Evolutionary conservation across 768 basidiomycete species (phyloP).

Genomic region (Phaffia tasmanica): DNA sequence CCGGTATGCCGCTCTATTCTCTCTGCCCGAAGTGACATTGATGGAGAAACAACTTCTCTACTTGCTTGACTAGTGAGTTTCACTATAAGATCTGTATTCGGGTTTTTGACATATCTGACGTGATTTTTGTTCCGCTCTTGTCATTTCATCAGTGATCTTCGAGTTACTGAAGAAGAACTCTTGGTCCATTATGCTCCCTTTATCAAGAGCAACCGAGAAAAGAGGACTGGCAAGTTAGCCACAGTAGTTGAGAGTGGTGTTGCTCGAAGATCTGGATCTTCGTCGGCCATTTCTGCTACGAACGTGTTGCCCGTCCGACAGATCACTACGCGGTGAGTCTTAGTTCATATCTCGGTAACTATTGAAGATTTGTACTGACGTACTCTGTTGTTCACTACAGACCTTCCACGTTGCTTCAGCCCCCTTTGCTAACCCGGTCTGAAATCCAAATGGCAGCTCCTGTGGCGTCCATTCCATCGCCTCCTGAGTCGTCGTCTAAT

Average conservation of each 20-base stretch:
- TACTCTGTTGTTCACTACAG: background rate
- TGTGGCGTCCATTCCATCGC: conserved; percentile 6
- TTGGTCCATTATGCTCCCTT: conserved; percentile 50
- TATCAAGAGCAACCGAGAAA: conserved; percentile 34
- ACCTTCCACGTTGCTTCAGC: conserved; percentile 8
- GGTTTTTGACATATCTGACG: too few species aligned
- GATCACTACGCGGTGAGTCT: background rate
- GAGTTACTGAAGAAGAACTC: conserved; percentile 74
- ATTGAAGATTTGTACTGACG: background rate
- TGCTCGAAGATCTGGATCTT: conserved; percentile 1
- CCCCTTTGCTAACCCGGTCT: conserved; percentile 19
- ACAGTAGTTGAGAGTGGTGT: conserved; percentile 11
- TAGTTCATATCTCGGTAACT: conserved; percentile 1
- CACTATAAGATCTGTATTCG: too few species aligned
- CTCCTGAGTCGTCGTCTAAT: conserved; percentile 6
- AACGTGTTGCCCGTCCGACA: background rate
- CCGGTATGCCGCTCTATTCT: conserved; percentile 58
- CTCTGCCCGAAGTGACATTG: conserved; percentile 55
- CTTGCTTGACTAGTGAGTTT: conserved; percentile 55
- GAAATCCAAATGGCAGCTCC: conserved; percentile 7
- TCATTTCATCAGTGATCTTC: conserved; percentile 47
- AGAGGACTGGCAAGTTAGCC: conserved; percentile 15
- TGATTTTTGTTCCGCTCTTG: too few species aligned
- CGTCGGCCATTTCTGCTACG: background rate
- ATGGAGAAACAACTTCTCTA: conserved; percentile 96